These are phyloP conservation scores for carrot (Daucus carota) DNA, from an alignment of 129 eudicot species.

Conservation along the genomic window DNA sequence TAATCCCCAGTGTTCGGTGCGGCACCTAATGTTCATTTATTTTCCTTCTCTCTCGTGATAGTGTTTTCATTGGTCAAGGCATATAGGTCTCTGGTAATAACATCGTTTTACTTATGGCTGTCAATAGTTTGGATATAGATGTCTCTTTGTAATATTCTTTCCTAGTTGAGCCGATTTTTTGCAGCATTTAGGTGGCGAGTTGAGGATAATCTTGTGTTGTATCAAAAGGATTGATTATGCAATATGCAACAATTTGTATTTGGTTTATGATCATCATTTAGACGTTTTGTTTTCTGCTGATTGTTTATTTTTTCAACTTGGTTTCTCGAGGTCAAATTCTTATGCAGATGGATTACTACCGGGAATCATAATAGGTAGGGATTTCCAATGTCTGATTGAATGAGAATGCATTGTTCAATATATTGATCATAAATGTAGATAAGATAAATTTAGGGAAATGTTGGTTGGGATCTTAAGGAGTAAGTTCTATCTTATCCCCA, in stretches of 20 bases:
- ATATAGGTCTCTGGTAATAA: constrained; percentile 25
- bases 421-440: too few species aligned
- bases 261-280: constrained; percentile 4
- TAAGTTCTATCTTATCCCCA: too few species aligned
- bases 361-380: too few species aligned
- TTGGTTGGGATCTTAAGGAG: too few species aligned
- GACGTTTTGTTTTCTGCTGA: neutral
- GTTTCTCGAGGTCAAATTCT: too few species aligned
- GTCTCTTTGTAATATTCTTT: constrained; percentile 56
- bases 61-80: constrained; percentile 13
- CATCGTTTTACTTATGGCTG: constrained; percentile 10
- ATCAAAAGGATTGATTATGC: constrained; percentile 23
- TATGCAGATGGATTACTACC: too few species aligned
- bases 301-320: too few species aligned
- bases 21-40: constrained; percentile 14
- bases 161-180: constrained; percentile 58
- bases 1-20: constrained; percentile 20
- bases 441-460: too few species aligned
- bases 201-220: constrained; percentile 39
- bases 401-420: too few species aligned
- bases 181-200: constrained; percentile 46
- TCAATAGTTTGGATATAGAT: constrained; percentile 47
- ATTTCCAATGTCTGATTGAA: too few species aligned
- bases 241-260: constrained; percentile 22
- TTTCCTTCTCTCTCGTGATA: constrained; percentile 1